Base-by-base conservation (phyloP, 495 filamentous ascomycete genomes). In the Collariella sp. region DNA sequence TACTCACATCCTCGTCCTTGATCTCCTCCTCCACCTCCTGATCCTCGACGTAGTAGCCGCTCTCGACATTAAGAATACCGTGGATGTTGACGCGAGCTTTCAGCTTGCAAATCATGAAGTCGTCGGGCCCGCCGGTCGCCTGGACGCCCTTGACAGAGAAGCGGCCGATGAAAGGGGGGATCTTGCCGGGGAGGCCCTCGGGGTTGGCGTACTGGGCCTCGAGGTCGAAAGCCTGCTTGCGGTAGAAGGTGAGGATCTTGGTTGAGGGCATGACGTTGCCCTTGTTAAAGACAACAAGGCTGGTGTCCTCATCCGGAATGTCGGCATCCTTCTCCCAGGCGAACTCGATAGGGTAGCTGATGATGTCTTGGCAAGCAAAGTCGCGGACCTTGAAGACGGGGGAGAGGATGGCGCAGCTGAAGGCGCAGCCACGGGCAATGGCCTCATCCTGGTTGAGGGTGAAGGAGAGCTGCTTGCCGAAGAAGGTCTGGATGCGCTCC, bases 81-180 rank as follows among this genome's bases (percentile, higher is more conserved):
- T 97, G 91, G 58, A 96, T 79, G 75, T 99, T 99, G 43, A 99
- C 81, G 48, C 93, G 83, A 33, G 94, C 94, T 82, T 99, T 99
- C 52, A 99, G 84, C 78, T 99, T 99, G 84, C 93, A 99, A 63
- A 99, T 95, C 89, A 95, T 95, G 70, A 95, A 95, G 62, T 95
- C 89, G 45, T 93, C 86, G 58, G 94, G 89, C 50, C 80, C 77
- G 67, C 89, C 86, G 47, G 66, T 61, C 29, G 87, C 82, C 74
- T 91, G 83, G 60, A 95, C 89, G 23, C 82, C 83, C 80, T 95
- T 95, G 67, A 95, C 85, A 20, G 89, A 93, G 75, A 99, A 99
- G 51, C 87, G 81, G 49, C 93, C 93, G 62, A 99, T 96, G 84
- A 91, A 97, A 48, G 93, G 85, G 54, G 88, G 85, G 57, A 86